Evolutionary conservation across 2,329 filamentous ascomycete species (phyloP).

Genomic region (Penicillium freii): DNA sequence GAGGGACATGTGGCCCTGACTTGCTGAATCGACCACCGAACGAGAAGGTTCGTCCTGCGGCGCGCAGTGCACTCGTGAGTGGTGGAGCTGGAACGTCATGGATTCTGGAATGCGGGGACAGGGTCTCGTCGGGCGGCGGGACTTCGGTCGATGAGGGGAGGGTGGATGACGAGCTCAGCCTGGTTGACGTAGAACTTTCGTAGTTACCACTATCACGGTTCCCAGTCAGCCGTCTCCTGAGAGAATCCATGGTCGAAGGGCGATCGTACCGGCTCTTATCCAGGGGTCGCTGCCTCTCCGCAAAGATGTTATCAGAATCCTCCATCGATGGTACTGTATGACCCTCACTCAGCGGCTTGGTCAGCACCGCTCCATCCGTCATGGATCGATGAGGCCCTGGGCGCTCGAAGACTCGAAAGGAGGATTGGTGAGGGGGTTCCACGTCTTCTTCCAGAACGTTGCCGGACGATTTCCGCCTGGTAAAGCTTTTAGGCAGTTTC

Average conservation of each 20-base stretch:
- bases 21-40: constrained; percentile 49
- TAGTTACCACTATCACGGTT: constrained; percentile 51
- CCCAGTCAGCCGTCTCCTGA: constrained; percentile 29
- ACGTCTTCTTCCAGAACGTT: constrained; percentile 53
- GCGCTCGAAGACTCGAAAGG: constrained; percentile 57
- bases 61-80: constrained; percentile 43
- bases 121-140: constrained; percentile 40
- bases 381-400: constrained; percentile 45
- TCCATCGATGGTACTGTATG: constrained; percentile 39
- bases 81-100: constrained; percentile 43
- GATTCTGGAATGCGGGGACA: constrained; percentile 38
- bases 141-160: constrained; percentile 55
- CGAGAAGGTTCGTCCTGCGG: constrained; percentile 54
- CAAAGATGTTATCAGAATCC: constrained; percentile 43
- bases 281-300: constrained; percentile 32
- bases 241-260: constrained; percentile 14
- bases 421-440: constrained; percentile 40
- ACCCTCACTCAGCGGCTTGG: constrained; percentile 35
- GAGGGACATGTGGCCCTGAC: constrained; percentile 22
- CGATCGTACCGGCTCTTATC: constrained; percentile 39
- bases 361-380: constrained; percentile 39
- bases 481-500: constrained; percentile 55
- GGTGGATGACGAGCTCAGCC: constrained; percentile 56
- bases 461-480: constrained; percentile 55
- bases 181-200: constrained; percentile 50